Evolutionary conservation across 2,329 filamentous ascomycete species (phyloP).

Genomic region (Lecanicillium sp.): DNA sequence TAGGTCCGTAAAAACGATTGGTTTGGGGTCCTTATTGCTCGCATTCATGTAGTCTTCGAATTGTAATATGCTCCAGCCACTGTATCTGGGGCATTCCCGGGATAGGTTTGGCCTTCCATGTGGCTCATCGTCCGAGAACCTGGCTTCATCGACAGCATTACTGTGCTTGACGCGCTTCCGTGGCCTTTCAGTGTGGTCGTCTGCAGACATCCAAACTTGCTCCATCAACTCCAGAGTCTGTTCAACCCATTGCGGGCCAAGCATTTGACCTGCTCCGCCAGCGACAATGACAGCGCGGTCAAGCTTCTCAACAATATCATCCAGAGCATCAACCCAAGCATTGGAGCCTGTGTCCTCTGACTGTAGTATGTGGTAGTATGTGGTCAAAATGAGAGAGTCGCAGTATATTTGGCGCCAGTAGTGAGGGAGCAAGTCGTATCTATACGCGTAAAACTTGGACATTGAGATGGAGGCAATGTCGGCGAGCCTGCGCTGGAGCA

Average conservation of each 20-base stretch:
- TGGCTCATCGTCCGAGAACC: slow-evolving; percentile 21
- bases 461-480: slow-evolving; percentile 53
- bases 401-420: slow-evolving; percentile 67
- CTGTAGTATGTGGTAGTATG: slow-evolving; percentile 28
- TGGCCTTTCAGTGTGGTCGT: slow-evolving; percentile 4
- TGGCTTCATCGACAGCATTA: not conserved
- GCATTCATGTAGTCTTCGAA: slow-evolving; percentile 56
- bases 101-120: slow-evolving; percentile 18
- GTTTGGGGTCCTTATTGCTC: slow-evolving; percentile 35
- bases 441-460: slow-evolving; percentile 60
- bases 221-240: slow-evolving; percentile 37
- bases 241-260: slow-evolving; percentile 45
- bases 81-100: slow-evolving; percentile 17
- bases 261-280: slow-evolving; percentile 46
- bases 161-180: slow-evolving; percentile 7
- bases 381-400: slow-evolving; percentile 59
- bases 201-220: slow-evolving; percentile 13
- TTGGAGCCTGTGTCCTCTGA: slow-evolving; percentile 1
- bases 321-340: slow-evolving; percentile 26
- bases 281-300: slow-evolving; percentile 73
- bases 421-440: slow-evolving; percentile 55
- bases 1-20: slow-evolving; percentile 61
- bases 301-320: slow-evolving; percentile 53
- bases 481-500: slow-evolving; percentile 36
- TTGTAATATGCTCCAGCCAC: slow-evolving; percentile 41